Percentiles rank a stretch among this genome's conserved stretches.
Evolutionary conservation across 345 rosid species (phyloP).

Genomic region (Corchorus olitorius): DNA sequence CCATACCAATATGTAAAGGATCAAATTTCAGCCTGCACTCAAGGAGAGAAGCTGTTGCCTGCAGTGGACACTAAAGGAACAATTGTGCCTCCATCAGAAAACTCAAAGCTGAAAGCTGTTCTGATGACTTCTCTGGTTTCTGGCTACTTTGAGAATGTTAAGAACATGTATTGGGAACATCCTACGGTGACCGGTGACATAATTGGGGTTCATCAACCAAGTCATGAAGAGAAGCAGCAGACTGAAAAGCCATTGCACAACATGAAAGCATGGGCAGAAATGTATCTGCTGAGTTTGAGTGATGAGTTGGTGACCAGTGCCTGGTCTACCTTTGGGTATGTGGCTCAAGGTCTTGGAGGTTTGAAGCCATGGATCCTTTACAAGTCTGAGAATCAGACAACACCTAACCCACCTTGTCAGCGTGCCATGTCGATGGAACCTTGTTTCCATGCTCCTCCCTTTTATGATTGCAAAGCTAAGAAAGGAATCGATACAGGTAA

Average conservation of each 20-base stretch:
- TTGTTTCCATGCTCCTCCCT: conserved; percentile 81
- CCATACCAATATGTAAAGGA: conserved; percentile 47
- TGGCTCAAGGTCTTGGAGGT: conserved; percentile 77
- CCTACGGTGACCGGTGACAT: conserved; percentile 61
- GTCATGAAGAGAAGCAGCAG: conserved; percentile 72
- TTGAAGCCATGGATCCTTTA: conserved; percentile 69
- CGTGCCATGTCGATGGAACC: conserved; percentile 74
- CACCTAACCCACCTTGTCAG: conserved; percentile 53
- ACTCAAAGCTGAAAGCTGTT: conserved; percentile 48
- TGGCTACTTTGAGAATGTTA: conserved; percentile 59
- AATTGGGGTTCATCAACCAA: conserved; percentile 62
- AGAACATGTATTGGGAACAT: conserved; percentile 57
- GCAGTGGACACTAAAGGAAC: conserved; percentile 33
- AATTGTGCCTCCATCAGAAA: conserved; percentile 20
- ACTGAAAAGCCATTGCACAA: conserved; percentile 58
- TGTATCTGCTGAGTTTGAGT: conserved; percentile 63
- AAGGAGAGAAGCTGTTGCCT: conserved; percentile 50
- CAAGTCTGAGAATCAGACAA: conserved; percentile 55
- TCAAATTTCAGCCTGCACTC: conserved; percentile 61
- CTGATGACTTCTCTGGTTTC: conserved; percentile 56
- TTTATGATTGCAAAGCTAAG: conserved; percentile 67
- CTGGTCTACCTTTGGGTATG: conserved; percentile 81
- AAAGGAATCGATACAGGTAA: conserved; percentile 54
- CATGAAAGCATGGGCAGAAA: conserved; percentile 74
- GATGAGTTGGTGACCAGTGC: conserved; percentile 65